These are phyloP conservation scores for Lumnitzera littorea DNA, from an alignment of 345 rosid species.

Conservation along the genomic window DNA sequence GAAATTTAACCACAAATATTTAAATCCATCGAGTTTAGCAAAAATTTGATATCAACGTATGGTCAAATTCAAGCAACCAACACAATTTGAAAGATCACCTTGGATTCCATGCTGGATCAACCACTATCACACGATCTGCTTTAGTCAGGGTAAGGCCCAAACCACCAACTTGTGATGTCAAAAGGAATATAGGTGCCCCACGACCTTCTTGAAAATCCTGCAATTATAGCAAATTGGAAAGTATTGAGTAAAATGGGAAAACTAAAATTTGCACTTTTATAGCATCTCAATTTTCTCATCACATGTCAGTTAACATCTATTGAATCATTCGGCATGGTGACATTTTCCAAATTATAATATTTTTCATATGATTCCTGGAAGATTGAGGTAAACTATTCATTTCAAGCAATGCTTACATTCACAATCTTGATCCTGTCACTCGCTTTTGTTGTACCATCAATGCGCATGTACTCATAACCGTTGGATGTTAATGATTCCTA, in stretches of 20 bases:
- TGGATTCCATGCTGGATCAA: conserved; percentile 99
- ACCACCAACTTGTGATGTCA: conserved; percentile 99
- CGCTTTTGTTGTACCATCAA: conserved; percentile 94
- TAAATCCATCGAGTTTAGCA: not conserved
- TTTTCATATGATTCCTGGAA: too few species aligned
- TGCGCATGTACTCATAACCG: conserved; percentile 65
- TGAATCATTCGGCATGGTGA: too few species aligned
- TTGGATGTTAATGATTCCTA: conserved; percentile 69
- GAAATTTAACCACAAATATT: not conserved
- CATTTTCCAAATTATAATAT: too few species aligned
- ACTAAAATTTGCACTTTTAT: not conserved
- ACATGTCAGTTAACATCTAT: too few species aligned
- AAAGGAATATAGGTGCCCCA: conserved; percentile 80
- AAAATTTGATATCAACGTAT: not conserved
- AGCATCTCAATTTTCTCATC: not conserved
- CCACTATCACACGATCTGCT: conserved; percentile 97
- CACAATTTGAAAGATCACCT: conserved; percentile 36
- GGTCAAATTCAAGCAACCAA: not conserved
- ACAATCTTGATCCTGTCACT: conserved; percentile 77
- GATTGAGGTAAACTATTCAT: too few species aligned
- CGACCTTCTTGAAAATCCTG: conserved; percentile 85
- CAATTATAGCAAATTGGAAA: conserved; percentile 13
- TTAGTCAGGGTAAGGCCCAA: conserved; percentile 95
- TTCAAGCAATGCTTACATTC: conserved; percentile 37
- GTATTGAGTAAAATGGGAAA: conserved; percentile 2